These are phyloP conservation scores for Cercospora brassicicola DNA, from an alignment of 2,329 filamentous ascomycete species.

Conservation along the genomic window DNA sequence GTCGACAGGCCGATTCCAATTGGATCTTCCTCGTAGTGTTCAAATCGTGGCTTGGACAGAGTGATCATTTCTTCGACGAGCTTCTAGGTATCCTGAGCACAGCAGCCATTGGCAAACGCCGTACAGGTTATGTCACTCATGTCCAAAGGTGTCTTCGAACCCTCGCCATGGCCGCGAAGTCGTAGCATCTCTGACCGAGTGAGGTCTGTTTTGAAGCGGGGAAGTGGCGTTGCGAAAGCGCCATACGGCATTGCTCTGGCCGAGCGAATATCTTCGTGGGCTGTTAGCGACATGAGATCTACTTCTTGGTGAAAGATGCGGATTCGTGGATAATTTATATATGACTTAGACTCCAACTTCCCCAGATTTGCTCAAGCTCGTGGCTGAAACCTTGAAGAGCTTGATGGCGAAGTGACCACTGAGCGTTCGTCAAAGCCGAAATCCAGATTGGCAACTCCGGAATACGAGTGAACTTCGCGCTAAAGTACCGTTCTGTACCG, in stretches of 20 bases:
- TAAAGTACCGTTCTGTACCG: background rate
- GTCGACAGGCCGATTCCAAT: background rate
- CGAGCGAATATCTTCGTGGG: background rate
- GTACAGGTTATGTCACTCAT: background rate
- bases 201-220: background rate
- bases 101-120: background rate
- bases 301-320: background rate
- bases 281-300: background rate
- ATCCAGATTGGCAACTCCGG: background rate
- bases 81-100: background rate
- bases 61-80: background rate
- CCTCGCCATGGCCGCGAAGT: background rate
- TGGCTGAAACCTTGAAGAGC: background rate
- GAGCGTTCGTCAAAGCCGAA: background rate
- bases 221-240: background rate
- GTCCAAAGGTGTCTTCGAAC: background rate
- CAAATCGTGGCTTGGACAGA: background rate
- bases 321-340: background rate
- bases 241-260: background rate
- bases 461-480: background rate
- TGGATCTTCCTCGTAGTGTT: background rate
- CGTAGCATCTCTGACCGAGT: background rate
- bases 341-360: background rate
- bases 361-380: background rate
- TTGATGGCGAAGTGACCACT: background rate